These are phyloP conservation scores for Penicillium silybi DNA, from an alignment of 495 filamentous ascomycete species.

Conservation along the genomic window DNA sequence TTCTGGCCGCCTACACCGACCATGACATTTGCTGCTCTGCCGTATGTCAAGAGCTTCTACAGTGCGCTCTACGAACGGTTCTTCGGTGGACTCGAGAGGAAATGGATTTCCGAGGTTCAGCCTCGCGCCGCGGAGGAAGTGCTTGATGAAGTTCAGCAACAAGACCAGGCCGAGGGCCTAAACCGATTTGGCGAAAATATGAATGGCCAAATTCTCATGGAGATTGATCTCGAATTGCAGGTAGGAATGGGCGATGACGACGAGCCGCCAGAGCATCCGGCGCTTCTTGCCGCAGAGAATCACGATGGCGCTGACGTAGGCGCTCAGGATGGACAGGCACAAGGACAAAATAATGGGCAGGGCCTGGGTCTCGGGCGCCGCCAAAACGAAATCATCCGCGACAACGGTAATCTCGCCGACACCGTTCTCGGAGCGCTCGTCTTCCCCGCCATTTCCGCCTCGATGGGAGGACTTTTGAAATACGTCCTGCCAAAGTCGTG, in stretches of 20 bases:
- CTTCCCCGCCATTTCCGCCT: conserved; percentile 59
- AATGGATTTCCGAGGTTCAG: conserved; percentile 63
- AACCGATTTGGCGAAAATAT: conserved; percentile 36
- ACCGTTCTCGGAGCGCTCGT: conserved; percentile 58
- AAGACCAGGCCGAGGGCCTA: conserved; percentile 39
- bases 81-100: conserved; percentile 58
- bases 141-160: conserved; percentile 41
- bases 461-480: conserved; percentile 66
- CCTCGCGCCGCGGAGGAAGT: conserved; percentile 54
- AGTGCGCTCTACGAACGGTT: conserved; percentile 60
- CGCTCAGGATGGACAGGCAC: conserved; percentile 24
- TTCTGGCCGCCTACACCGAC: conserved; percentile 73
- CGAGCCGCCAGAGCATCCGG: conserved; percentile 16
- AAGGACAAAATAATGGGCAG: conserved; percentile 28
- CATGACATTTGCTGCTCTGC: conserved; percentile 65
- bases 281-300: conserved; percentile 13
- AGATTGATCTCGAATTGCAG: conserved; percentile 42
- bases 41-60: conserved; percentile 65
- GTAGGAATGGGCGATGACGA: conserved; percentile 41
- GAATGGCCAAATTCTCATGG: conserved; percentile 42
- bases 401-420: conserved; percentile 50
- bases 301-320: conserved; percentile 19
- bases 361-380: conserved; percentile 33
- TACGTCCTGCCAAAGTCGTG: conserved; percentile 58
- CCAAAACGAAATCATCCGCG: conserved; percentile 46